Evolutionary conservation across 345 rosid species (phyloP).

Genomic region (Boechera divaricarpa): DNA sequence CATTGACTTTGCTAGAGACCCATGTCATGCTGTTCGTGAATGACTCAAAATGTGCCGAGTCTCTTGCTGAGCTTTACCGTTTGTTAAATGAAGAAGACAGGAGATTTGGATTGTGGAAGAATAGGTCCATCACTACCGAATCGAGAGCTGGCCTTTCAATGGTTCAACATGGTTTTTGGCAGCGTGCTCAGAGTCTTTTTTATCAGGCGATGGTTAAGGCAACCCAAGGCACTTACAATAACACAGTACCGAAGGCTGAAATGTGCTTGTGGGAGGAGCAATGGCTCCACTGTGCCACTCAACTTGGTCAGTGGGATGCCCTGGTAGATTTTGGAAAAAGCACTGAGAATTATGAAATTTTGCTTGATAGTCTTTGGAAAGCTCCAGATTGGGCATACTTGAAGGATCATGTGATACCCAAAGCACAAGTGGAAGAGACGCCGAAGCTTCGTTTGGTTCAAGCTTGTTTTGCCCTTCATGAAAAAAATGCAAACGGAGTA

Average conservation of each 20-base stretch:
- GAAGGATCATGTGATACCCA: conserved; percentile 92
- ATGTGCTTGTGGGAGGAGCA: conserved; percentile 99
- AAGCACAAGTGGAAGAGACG: conserved; percentile 97
- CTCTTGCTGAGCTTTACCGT: conserved; percentile 93
- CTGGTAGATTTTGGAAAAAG: conserved; percentile 90
- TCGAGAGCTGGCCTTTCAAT: conserved; percentile 95
- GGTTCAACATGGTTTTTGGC: conserved; percentile 99
- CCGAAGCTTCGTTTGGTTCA: conserved; percentile 92
- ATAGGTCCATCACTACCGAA: conserved; percentile 85
- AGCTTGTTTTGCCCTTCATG: conserved; percentile 91
- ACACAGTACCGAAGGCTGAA: conserved; percentile 94
- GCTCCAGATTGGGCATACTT: conserved; percentile 89
- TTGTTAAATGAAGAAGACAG: conserved; percentile 95
- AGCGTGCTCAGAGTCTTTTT: conserved; percentile 90
- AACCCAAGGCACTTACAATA: conserved; percentile 96
- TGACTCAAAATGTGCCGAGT: conserved; percentile 93
- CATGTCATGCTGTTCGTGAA: conserved; percentile 87
- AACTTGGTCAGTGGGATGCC: conserved; percentile 98
- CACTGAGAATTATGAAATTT: conserved; percentile 85
- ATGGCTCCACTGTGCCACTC: conserved; percentile 91
- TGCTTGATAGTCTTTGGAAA: conserved; percentile 96
- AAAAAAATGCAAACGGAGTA: conserved; percentile 71
- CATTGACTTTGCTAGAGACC: conserved; percentile 88
- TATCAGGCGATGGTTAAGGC: conserved; percentile 97
- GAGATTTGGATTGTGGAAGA: conserved; percentile 99